phyloP scores from a whole-genome alignment of 148 eudicot genomes.

The Rhododendron simsii region DNA sequence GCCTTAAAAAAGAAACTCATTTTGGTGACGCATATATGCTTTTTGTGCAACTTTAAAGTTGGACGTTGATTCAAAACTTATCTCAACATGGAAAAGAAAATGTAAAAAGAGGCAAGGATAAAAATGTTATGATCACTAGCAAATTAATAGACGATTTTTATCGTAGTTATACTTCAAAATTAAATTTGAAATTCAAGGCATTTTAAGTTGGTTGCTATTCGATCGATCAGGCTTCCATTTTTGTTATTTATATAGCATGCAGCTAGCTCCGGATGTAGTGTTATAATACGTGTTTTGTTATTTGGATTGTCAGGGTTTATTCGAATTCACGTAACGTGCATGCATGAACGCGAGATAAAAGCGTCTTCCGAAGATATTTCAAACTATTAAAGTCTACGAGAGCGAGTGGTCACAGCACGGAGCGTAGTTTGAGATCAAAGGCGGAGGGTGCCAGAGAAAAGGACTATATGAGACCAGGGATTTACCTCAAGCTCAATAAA shows the following conservation, averaged over 20 bases:
- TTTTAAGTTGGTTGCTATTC: neutral
- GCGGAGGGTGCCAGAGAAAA: neutral
- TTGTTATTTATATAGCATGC: neutral
- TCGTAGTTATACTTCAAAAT: neutral
- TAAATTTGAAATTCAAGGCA: neutral
- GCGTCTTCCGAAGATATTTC: neutral
- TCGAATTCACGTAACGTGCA: too few species aligned
- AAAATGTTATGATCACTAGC: neutral
- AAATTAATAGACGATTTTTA: too few species aligned
- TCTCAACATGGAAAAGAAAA: neutral
- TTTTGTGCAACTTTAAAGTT: constrained; percentile 3
- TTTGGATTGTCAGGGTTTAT: too few species aligned
- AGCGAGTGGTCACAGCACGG: neutral
- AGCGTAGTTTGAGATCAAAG: neutral
- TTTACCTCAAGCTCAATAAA: constrained; percentile 7
- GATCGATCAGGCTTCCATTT: neutral
- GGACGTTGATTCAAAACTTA: neutral
- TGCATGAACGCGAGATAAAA: neutral
- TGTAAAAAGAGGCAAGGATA: neutral
- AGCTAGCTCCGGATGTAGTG: neutral
- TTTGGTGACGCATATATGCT: neutral
- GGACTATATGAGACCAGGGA: neutral
- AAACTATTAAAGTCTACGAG: neutral
- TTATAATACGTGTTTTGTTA: neutral
- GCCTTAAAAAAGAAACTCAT: neutral